These are phyloP conservation scores for Arachis monticola DNA, from an alignment of 331 rosid species.

Conservation along the genomic window DNA sequence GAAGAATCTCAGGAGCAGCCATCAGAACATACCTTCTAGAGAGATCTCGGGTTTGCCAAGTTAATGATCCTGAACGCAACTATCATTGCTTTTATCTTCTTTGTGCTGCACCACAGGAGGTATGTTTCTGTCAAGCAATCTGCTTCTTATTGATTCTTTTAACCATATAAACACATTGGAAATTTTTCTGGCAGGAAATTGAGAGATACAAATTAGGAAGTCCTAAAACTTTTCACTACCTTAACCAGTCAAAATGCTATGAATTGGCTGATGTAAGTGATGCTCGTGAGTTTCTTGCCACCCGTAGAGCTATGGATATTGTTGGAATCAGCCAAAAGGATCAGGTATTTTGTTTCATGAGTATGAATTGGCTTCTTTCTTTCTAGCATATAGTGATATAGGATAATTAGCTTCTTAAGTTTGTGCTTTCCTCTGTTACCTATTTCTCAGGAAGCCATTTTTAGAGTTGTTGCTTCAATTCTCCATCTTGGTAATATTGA, in stretches of 20 bases:
- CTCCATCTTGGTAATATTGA: conserved; percentile 91
- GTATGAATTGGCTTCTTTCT: conserved; percentile 37
- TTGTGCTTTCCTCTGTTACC: conserved; percentile 23
- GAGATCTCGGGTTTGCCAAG: conserved; percentile 98
- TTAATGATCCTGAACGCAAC: conserved; percentile 97
- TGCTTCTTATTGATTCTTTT: conserved; percentile 27
- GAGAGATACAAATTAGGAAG: conserved; percentile 92
- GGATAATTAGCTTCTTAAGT: conserved; percentile 42
- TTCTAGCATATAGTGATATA: conserved; percentile 9
- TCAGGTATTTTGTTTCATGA: conserved; percentile 67
- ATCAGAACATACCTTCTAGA: conserved; percentile 96
- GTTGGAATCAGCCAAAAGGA: conserved; percentile 93
- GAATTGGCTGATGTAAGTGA: conserved; percentile 91
- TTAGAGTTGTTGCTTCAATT: conserved; percentile 93
- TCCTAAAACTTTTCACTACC: conserved; percentile 92
- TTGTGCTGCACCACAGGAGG: conserved; percentile 99
- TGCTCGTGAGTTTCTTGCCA: conserved; percentile 96
- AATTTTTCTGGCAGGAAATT: conserved; percentile 69
- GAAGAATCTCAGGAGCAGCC: conserved; percentile 99
- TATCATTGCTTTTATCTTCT: conserved; percentile 98
- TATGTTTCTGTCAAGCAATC: conserved; percentile 40
- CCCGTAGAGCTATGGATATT: conserved; percentile 97
- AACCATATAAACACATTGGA: conserved; percentile 34
- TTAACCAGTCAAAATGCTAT: conserved; percentile 89
- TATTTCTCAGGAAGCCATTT: conserved; percentile 85